Evolutionary conservation across 2,329 filamentous ascomycete species (phyloP), one percentile per base, ranked within the genome.

Genomic region (Thielaviopsis populi): DNA sequence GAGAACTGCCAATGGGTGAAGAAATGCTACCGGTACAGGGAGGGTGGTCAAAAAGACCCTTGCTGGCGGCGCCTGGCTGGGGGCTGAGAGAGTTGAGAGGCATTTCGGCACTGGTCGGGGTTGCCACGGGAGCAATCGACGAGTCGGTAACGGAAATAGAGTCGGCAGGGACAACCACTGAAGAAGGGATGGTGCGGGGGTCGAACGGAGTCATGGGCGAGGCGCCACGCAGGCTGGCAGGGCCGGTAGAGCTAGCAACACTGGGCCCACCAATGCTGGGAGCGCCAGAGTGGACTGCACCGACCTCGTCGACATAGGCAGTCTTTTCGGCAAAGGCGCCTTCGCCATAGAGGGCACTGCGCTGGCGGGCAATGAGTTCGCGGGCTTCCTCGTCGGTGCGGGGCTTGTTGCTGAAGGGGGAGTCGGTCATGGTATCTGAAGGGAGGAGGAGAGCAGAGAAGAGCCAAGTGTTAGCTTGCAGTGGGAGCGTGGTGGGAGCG

Each of bases 381-480:
- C 92, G 90, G 70, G 92, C 92, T 72, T 96, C 91, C 71, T 96
- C 91, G 78, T 97, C 94, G 73, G 87, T 95, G 87, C 96, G 88
- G 72, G 79, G 86, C 80, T 96, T 96, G 79, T 70, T 67, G 71
- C 65, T 62, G 37, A 63, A 72, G 54, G 68, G 64, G 62, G 72
- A 54, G 63, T 82, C 80, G 72, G 76, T 69, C 69, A 81, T 73
- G 68, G 77, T 76, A 73, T 80, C 80, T 83, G 77, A 72, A 15
- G 6, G 27, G n/a, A 11, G 77, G 72, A 15, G 6, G 27, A 33
- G 17, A 37, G n/a, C 10, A 24, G 22, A 5, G 2, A 22, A 27
- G 19, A 15, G 22, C 7, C 6, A 15, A 15, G 42, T 27, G 13
- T 30, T 61, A 30, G 41, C n/a, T 17, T 19, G 3, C 30, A 33